A percentile compares a stretch with the other conserved stretches of the same genome.
Evolutionary conservation across 305 asterid species (phyloP).

Genomic region (Fraxinus albicans): DNA sequence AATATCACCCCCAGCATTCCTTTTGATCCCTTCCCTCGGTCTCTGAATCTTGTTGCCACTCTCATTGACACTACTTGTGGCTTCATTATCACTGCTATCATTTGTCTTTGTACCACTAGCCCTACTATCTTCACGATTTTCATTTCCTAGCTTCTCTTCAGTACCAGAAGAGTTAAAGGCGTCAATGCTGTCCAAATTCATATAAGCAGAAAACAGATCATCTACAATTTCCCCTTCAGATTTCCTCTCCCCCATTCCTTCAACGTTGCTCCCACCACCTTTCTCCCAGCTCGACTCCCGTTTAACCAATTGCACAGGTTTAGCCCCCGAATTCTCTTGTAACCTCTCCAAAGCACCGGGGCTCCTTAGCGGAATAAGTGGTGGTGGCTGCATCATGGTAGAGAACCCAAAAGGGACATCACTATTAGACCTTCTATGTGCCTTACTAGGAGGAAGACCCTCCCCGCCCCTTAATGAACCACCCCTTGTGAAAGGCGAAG

Average conservation of each 20-base stretch:
- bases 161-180: constrained; percentile 35
- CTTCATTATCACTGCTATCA: constrained; percentile 42
- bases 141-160: constrained; percentile 34
- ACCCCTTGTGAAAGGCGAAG: constrained; percentile 40
- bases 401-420: constrained; percentile 33
- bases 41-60: constrained; percentile 21
- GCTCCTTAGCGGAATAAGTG: constrained; percentile 24
- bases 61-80: constrained; percentile 36
- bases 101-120: constrained; percentile 41
- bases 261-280: constrained; percentile 29
- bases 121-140: constrained; percentile 35
- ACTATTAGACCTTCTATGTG: constrained; percentile 40
- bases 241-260: constrained; percentile 34
- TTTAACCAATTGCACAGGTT: constrained; percentile 27
- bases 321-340: constrained; percentile 23
- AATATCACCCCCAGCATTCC: constrained; percentile 37
- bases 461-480: constrained; percentile 37
- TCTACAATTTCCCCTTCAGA: constrained; percentile 36
- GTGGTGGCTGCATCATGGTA: constrained; percentile 26
- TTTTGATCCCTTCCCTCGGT: constrained; percentile 35
- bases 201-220: constrained; percentile 37
- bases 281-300: constrained; percentile 29
- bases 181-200: constrained; percentile 38
- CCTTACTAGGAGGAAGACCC: constrained; percentile 41
- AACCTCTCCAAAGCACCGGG: constrained; percentile 26